Percentiles rank a stretch among this genome's conserved stretches.
Conservation (phyloP, 768 basidiomycete genomes). For the Tulasnella sp. region DNA sequence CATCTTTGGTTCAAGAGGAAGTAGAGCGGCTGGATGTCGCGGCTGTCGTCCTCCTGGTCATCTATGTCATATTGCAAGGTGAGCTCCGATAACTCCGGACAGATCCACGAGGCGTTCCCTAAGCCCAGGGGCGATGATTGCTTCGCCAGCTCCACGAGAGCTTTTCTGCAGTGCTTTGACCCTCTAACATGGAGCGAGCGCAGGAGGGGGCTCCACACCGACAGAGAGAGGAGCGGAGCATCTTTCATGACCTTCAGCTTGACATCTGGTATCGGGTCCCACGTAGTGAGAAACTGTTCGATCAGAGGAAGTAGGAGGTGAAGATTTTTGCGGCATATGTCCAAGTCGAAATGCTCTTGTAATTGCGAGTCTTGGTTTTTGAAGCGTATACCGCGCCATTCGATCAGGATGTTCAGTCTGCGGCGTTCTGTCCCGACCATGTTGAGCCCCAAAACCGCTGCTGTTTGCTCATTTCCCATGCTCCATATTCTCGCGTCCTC, state of each 20-base stretch:
- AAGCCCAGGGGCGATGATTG: background rate
- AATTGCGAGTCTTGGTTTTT: background rate
- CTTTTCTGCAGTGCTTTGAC: background rate
- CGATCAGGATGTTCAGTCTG: background rate
- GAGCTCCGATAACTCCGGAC: background rate
- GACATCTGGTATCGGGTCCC: background rate
- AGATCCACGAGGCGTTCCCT: background rate
- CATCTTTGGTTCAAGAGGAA: no score
- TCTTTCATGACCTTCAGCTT: background rate
- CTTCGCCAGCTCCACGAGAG: background rate
- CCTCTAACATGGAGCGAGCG: background rate
- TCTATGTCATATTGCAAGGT: background rate
- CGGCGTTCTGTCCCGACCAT: background rate
- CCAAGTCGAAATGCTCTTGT: background rate
- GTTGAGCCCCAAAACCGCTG: background rate
- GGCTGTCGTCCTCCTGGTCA: background rate
- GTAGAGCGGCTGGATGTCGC: background rate
- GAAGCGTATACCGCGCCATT: background rate
- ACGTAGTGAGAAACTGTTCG: background rate
- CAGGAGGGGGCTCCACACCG: background rate
- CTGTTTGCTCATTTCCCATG: background rate
- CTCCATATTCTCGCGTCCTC: background rate
- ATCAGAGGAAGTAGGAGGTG: background rate
- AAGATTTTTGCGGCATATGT: background rate
- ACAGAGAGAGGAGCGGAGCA: background rate